Percentiles rank a stretch among this genome's conserved stretches.
Conservation (phyloP, 164 flowering plant species). For the Vitis labrusca region DNA sequence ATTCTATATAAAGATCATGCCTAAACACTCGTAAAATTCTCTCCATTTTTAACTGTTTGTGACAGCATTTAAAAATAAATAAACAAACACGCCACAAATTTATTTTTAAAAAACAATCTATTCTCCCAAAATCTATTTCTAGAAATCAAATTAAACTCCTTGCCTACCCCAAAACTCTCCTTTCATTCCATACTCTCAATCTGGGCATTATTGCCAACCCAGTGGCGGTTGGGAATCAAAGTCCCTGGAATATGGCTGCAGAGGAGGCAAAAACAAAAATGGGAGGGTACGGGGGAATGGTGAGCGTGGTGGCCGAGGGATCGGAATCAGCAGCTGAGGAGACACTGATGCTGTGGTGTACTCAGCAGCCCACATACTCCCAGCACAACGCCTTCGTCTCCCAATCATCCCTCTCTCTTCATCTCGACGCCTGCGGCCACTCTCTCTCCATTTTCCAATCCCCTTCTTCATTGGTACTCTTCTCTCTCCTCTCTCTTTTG, state of each 20-base stretch:
- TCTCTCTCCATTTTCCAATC: slow-evolving; percentile 76
- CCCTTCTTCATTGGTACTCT: slow-evolving; percentile 71
- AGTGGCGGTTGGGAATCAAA: no score
- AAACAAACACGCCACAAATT: no score
- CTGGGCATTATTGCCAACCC: no score
- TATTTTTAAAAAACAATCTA: no score
- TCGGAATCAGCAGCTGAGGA: slow-evolving; percentile 54
- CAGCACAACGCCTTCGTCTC: slow-evolving; percentile 73
- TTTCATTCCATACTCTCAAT: no score
- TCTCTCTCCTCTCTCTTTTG: background rate
- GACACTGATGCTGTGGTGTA: slow-evolving; percentile 80
- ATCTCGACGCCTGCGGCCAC: slow-evolving; percentile 79
- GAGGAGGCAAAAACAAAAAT: slow-evolving; percentile 25
- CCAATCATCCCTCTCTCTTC: slow-evolving; percentile 70
- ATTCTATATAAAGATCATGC: no score
- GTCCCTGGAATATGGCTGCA: background rate
- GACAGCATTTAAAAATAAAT: no score
- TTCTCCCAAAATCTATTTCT: no score
- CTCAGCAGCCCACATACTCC: slow-evolving; percentile 71
- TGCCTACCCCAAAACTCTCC: no score
- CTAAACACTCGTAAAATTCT: no score
- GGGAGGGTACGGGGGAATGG: slow-evolving; percentile 51
- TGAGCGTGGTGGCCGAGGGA: slow-evolving; percentile 35
- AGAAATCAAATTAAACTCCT: no score
- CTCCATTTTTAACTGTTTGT: no score